A percentile compares a stretch with the other conserved stretches of the same genome.
Evolutionary conservation across 495 filamentous ascomycete species (phyloP).

Genomic region (Penicillium atrosanguineum): DNA sequence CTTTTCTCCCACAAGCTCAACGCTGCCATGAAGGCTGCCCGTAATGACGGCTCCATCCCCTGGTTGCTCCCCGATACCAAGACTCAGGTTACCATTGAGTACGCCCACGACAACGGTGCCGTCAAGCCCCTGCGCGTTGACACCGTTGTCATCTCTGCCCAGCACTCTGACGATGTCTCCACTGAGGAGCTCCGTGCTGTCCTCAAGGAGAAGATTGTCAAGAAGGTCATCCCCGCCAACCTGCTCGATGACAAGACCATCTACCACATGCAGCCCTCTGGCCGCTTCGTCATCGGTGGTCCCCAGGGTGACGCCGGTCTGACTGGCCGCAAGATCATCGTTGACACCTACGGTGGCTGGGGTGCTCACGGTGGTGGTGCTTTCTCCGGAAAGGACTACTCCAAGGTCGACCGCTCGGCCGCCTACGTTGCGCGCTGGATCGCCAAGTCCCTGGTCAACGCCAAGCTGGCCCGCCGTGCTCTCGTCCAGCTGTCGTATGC

Average conservation of each 20-base stretch:
- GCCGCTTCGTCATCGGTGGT: constrained; percentile 97
- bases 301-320: constrained; percentile 98
- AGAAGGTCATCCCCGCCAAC: constrained; percentile 85
- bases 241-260: constrained; percentile 89
- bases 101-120: constrained; percentile 91
- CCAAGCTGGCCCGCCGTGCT: constrained; percentile 83
- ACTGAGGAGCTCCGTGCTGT: constrained; percentile 92
- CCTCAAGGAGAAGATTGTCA: constrained; percentile 96
- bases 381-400: constrained; percentile 99
- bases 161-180: constrained; percentile 85
- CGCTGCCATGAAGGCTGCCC: constrained; percentile 82
- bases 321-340: constrained; percentile 99
- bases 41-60: constrained; percentile 79
- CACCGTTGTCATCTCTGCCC: constrained; percentile 94
- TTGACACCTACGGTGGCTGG: constrained; percentile 99
- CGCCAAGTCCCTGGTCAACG: constrained; percentile 92
- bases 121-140: constrained; percentile 91
- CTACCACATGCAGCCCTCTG: constrained; percentile 98
- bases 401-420: constrained; percentile 98
- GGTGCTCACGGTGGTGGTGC: constrained; percentile 99
- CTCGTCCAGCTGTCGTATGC: constrained; percentile 98
- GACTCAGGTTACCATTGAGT: constrained; percentile 99
- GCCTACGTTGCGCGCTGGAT: constrained; percentile 98
- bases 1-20: constrained; percentile 95
- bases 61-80: constrained; percentile 99